Evolutionary conservation across 106 monocot genomes (phyloP), one percentile per base, ranked within the genome.

Genomic region (Allium sativum): DNA sequence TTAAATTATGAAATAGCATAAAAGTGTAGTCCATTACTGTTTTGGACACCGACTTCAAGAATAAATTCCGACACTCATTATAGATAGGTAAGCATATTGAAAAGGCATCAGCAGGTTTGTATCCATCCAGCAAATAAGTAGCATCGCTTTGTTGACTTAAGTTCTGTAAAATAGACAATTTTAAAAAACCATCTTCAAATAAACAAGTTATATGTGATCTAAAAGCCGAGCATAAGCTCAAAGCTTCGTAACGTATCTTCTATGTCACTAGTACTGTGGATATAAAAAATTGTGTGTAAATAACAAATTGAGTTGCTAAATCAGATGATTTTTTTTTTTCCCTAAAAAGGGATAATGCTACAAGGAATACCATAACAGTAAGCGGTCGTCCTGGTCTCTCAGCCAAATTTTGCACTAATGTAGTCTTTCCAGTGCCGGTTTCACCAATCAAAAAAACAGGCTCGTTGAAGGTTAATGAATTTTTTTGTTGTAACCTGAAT

Each of bases 361-460:
- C 1, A 31, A 31, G 0, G 31, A 31, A 31, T 82, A 94, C 94
- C 89, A 94, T 58, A 45, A 96, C 84, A 69, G 73, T 84, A 7
- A 96, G 68, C 11, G 79, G 72, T 18, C 73, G 72, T 43, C 82
- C 82, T 59, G 91, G 90, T 67, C 84, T 78, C 70, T 61, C 47
- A 68, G 96, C 96, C 53, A 96, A 69, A 82, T 82, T 82, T 72
- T 96, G 96, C 31, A 96, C 91, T 56, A 90, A 80, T 22, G 96
- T 96, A 21, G 96, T 96, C 75, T 96, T 96, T 44, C 96, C 96
- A 13, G 96, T 96, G 31, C 96, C 96, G 55, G 96, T 96, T 82
- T 96, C 96, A 76, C 96, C 96, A 12, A 96, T 90, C 13, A 96
- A 73, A 69, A 96, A 78, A 72, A 96, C 73, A 52, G 96, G 91